Evolutionary conservation across 148 eudicot genomes (phyloP).

Genomic region (Amaranthus cruentus): DNA sequence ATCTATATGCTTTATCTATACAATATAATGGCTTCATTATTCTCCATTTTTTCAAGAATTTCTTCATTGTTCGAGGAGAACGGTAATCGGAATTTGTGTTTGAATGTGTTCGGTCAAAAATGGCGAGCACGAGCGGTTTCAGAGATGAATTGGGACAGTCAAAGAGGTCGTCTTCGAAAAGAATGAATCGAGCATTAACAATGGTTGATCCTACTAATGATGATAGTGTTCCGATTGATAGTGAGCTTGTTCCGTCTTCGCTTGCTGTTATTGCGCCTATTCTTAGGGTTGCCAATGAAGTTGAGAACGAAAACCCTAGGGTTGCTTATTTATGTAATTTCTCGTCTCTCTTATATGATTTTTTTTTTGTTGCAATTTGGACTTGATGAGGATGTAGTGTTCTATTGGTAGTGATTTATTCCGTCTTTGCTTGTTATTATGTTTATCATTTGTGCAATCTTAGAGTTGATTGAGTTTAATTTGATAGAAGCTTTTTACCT

Average conservation of each 20-base stretch:
- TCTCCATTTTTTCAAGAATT: neutral
- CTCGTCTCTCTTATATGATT: neutral
- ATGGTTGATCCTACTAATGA: slow-evolving; percentile 44
- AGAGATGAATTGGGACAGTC: slow-evolving; percentile 30
- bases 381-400: too few species aligned
- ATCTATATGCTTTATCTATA: neutral
- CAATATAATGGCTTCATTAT: neutral
- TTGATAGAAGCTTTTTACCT: too few species aligned
- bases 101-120: neutral
- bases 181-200: slow-evolving; percentile 38
- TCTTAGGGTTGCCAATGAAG: slow-evolving; percentile 88
- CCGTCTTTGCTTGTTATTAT: too few species aligned
- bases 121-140: slow-evolving; percentile 80
- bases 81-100: neutral
- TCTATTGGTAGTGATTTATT: too few species aligned
- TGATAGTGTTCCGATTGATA: slow-evolving; percentile 53
- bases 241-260: slow-evolving; percentile 90
- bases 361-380: neutral
- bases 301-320: slow-evolving; percentile 65
- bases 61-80: neutral
- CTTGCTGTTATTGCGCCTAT: slow-evolving; percentile 72
- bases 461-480: too few species aligned
- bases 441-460: too few species aligned
- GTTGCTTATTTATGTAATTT: slow-evolving; percentile 85
- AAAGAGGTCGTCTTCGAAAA: slow-evolving; percentile 40